Conservation (phyloP, 495 filamentous ascomycete genomes). For the Friedmanniomyces endolithicus region DNA sequence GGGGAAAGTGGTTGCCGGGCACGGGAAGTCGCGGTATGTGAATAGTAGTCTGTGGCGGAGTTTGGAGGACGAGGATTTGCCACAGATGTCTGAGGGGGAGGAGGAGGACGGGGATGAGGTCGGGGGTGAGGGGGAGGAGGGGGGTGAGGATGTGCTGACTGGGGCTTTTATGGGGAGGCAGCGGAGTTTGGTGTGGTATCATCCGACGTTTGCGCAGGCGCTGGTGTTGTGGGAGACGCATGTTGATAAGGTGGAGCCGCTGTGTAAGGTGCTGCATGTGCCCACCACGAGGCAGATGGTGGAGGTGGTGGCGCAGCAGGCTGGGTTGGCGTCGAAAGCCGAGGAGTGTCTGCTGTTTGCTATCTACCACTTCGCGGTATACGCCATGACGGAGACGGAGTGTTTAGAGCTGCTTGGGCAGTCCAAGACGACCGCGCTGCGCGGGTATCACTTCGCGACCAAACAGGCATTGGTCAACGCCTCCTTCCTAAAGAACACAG, state of each 20-base stretch:
- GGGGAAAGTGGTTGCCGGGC: constrained; percentile 5
- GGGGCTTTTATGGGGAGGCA: neutral
- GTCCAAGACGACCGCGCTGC: neutral
- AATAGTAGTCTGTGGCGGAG: constrained; percentile 4
- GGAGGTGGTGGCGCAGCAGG: constrained; percentile 5
- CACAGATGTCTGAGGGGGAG: constrained; percentile 9
- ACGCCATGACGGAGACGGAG: constrained; percentile 10
- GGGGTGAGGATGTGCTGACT: neutral
- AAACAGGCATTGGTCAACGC: constrained; percentile 16
- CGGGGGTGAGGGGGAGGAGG: neutral
- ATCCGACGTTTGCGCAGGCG: constrained; percentile 10
- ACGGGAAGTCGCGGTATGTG: constrained; percentile 13
- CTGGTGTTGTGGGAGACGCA: constrained; percentile 15
- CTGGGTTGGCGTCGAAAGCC: constrained; percentile 5
- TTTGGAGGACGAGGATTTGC: constrained; percentile 8
- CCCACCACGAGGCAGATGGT: constrained; percentile 8
- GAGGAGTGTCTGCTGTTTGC: constrained; percentile 21
- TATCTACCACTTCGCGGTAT: constrained; percentile 18
- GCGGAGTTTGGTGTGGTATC: neutral
- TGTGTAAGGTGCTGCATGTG: constrained; percentile 16
- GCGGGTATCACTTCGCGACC: constrained; percentile 6
- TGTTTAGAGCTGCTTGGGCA: constrained; percentile 8
- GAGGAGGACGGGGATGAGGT: constrained; percentile 1
- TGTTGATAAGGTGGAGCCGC: constrained; percentile 13
- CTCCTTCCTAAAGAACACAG: constrained; percentile 14